These are phyloP conservation scores for Cladophialophora carrionii DNA, from an alignment of 2,329 filamentous ascomycete species.

Conservation along the genomic window DNA sequence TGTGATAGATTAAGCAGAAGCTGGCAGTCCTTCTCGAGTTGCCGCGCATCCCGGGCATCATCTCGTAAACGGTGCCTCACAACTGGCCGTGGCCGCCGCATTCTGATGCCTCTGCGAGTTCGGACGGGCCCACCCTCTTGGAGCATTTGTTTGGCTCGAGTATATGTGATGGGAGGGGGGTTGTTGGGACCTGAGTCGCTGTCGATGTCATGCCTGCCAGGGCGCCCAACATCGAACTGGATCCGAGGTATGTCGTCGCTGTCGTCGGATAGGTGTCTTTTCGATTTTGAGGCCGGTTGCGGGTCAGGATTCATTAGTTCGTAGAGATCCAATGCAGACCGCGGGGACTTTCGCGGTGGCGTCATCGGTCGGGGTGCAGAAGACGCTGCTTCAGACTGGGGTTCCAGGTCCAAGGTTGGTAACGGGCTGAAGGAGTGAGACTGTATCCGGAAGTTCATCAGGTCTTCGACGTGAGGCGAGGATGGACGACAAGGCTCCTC, in stretches of 20 bases:
- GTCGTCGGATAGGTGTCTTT: constrained; percentile 6
- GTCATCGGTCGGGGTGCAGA: not conserved
- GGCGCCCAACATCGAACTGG: not conserved
- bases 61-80: not conserved
- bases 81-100: constrained; percentile 1
- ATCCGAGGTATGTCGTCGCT: not conserved
- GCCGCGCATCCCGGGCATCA: not conserved
- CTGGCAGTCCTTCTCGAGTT: constrained; percentile 14
- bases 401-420: constrained; percentile 7
- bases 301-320: constrained; percentile 22
- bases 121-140: not conserved
- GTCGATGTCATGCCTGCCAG: not conserved
- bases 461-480: constrained; percentile 18
- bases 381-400: not conserved
- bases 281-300: not conserved
- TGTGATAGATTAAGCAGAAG: constrained; percentile 13
- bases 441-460: constrained; percentile 11
- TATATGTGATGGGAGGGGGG: not conserved
- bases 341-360: not conserved
- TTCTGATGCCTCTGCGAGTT: constrained; percentile 11
- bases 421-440: not conserved
- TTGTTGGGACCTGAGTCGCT: not conserved
- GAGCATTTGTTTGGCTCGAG: constrained; percentile 5
- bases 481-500: constrained; percentile 16
- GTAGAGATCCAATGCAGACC: constrained; percentile 7